Base-by-base conservation (phyloP, 441 rosid species). In the Aleurites moluccanus region DNA sequence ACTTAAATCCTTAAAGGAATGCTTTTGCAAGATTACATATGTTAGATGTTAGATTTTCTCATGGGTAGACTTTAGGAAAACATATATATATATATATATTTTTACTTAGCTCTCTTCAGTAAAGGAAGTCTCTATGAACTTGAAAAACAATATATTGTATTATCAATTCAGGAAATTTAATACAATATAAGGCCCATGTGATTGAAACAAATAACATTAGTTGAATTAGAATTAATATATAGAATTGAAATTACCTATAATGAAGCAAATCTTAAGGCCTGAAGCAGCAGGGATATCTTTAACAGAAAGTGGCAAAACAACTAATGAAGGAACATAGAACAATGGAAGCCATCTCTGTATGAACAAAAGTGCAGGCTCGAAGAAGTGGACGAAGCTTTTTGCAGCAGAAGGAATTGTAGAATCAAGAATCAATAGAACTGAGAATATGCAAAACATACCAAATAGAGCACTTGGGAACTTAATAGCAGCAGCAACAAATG, bases 311-410 rank as follows among this genome's bases (percentile, higher is more conserved):
- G 98, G 99, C 82, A 95, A 82, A 65, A 93, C 94, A 14, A 95
- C 99, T 73, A 95, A 84, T 33, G 94, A 92, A 27, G 99, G 99
- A 67, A 95, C 99, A 49, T 95, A 95, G 82, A 95, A 95, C 89
- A 93, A 81, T 1, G 99, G 98, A 79, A 95, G 95, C 98, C 98
- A 95, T 85, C 98, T 91, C 61, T 93, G 98, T 30, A 95, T 91
- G 82, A 95, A 93, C 59, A 90, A 27, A 73, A 95, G 83, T 4
- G 93, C 97, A 4, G 97, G 99, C 82, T 95, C 85, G 70, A 95
- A 95, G 85, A 95, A 95, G 77, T 81, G 82, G 92, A 89, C 87
- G 85, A 93, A 72, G 71, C 85, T 74, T 1, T 79, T 82, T 1
- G 99, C 99, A 18, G 96, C 95, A 61, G 83, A 88, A 0, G 97